Evolutionary conservation across 2,329 filamentous ascomycete genomes (phyloP).

Genomic region (Neurospora sp.): DNA sequence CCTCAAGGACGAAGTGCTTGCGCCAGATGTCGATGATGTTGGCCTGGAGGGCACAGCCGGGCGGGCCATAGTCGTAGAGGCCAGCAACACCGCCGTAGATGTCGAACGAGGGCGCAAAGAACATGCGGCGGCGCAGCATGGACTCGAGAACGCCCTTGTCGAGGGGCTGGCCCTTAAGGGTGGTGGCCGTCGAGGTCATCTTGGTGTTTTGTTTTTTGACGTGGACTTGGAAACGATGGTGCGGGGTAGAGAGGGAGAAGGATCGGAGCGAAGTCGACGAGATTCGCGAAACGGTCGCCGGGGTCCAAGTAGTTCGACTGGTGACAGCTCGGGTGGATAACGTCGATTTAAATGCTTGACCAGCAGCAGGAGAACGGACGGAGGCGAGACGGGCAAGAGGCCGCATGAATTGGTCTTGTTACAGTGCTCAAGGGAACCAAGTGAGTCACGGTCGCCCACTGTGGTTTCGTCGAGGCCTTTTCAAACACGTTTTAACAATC

Average conservation of each 20-base stretch:
- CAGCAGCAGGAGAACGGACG: constrained; percentile 17
- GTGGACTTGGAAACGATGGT: constrained; percentile 19
- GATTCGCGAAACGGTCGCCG: constrained; percentile 3
- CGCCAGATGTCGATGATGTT: constrained; percentile 85
- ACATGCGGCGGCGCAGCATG: constrained; percentile 77
- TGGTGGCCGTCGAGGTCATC: constrained; percentile 52
- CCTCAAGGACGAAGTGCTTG: constrained; percentile 86
- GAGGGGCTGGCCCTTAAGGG: constrained; percentile 80
- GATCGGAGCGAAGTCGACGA: constrained; percentile 10
- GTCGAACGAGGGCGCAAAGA: constrained; percentile 93
- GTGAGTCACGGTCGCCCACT: constrained; percentile 17
- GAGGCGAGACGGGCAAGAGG: constrained; percentile 11
- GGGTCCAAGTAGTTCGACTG: neutral
- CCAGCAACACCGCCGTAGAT: constrained; percentile 85
- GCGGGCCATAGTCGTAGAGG: constrained; percentile 88
- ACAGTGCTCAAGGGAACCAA: constrained; percentile 9
- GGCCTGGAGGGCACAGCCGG: constrained; percentile 75
- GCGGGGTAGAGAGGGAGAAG: constrained; percentile 12
- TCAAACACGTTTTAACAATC: neutral
- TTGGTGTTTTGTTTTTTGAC: constrained; percentile 17
- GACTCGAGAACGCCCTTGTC: constrained; percentile 74
- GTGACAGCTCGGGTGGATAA: constrained; percentile 6
- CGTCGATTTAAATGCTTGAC: constrained; percentile 12
- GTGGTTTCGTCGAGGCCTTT: neutral
- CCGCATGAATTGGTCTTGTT: constrained; percentile 18